phyloP scores from a whole-genome alignment of 2,329 filamentous ascomycete species.

The Diaporthe citrichinensis region DNA sequence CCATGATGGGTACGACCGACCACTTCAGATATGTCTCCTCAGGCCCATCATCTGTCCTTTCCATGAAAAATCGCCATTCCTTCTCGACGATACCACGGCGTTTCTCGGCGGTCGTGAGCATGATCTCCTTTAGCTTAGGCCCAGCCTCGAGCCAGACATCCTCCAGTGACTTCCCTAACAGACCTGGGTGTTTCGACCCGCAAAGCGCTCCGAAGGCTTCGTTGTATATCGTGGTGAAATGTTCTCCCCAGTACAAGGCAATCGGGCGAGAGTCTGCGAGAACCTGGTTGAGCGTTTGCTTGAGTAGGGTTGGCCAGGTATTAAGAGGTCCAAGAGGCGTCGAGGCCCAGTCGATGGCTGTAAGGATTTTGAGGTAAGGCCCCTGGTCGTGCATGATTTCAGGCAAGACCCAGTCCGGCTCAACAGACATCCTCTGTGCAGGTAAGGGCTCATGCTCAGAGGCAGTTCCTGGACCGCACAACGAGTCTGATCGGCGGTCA shows the following conservation, averaged over 20 bases:
- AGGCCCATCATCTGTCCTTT: constrained; percentile 55
- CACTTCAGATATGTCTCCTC: constrained; percentile 65
- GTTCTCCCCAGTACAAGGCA: constrained; percentile 68
- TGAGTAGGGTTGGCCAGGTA: constrained; percentile 59
- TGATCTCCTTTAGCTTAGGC: constrained; percentile 54
- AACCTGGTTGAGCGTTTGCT: constrained; percentile 57
- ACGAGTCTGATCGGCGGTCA: constrained; percentile 38
- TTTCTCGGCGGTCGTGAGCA: constrained; percentile 53
- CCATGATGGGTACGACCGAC: constrained; percentile 62
- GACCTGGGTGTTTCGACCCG: constrained; percentile 73
- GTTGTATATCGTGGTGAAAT: constrained; percentile 76
- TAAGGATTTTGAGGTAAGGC: constrained; percentile 54
- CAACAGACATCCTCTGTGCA: constrained; percentile 44
- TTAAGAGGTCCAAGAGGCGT: constrained; percentile 61
- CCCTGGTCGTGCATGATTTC: constrained; percentile 51
- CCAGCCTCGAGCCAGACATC: constrained; percentile 71
- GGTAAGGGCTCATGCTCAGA: constrained; percentile 33
- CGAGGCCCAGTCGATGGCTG: constrained; percentile 59
- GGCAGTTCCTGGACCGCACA: constrained; percentile 3
- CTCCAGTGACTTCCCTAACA: constrained; percentile 72
- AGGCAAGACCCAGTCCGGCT: constrained; percentile 50
- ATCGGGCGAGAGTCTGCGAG: constrained; percentile 61
- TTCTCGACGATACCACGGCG: constrained; percentile 55
- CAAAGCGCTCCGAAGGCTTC: constrained; percentile 75
- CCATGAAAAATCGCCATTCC: constrained; percentile 62